phyloP scores from a whole-genome alignment of 805 yeast genomes.

The Ascoidea asiatica region DNA sequence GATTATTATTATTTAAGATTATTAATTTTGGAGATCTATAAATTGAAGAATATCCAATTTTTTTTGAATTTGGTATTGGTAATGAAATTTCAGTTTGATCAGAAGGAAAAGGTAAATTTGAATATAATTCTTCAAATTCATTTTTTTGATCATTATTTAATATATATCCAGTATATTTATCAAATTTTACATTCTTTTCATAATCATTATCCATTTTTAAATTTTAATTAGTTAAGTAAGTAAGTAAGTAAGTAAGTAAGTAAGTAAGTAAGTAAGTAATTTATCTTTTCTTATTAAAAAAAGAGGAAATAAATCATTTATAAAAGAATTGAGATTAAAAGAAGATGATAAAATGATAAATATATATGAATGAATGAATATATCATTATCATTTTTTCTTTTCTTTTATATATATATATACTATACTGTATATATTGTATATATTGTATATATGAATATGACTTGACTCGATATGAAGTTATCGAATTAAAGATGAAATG shows the following conservation, averaged over 20 bases:
- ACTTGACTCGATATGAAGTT: no score
- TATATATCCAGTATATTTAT: background rate
- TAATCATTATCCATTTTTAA: background rate
- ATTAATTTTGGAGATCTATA: constrained; percentile 20
- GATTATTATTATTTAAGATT: background rate
- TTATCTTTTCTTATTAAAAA: background rate
- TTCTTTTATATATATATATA: no score
- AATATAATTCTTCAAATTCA: background rate
- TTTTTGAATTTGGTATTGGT: constrained; percentile 20
- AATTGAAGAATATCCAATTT: constrained; percentile 25
- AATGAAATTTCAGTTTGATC: background rate
- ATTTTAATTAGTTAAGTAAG: background rate
- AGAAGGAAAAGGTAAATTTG: background rate
- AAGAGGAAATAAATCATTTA: background rate
- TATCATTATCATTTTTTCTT: no score
- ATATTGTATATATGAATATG: no score
- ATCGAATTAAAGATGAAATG: no score
- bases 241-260: background rate
- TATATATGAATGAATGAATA: no score
- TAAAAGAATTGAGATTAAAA: no score
- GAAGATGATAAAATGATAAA: no score
- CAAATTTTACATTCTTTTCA: background rate
- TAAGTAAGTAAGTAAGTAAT: background rate
- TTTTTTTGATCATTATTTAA: background rate
- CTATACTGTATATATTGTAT: no score